Base-by-base conservation (phyloP, 495 filamentous ascomycete genomes). In the Hapsidospora chrysogenum region DNA sequence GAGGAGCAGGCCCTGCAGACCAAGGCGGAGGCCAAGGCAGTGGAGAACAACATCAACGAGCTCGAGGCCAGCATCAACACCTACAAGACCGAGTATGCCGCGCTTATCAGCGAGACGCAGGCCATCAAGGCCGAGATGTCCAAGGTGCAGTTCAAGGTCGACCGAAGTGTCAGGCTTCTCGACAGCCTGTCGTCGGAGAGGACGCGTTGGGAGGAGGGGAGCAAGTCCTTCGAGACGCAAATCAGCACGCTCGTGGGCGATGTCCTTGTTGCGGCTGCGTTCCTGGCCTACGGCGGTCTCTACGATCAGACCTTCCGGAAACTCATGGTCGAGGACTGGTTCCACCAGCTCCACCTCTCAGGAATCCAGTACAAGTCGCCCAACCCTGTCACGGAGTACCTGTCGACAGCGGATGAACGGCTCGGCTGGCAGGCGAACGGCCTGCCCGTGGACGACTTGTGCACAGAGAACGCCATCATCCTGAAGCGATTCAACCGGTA, bases 221-320 rank as follows among this genome's bases (percentile, higher is more conserved):
- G 92, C 71, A 89, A 76, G 59, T 94, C 86, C 1, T 99, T 99
- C 53, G 85, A 94, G 53, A 89, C 84, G 8, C 89, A 99, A 54
- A 94, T 99, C 50, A 76, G 79, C 57, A 99, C 89, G 2, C 76
- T 99, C 31, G 82, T 96, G 30, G 89, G 89, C 26, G 89, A 99
- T 48, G 85, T 94, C 22, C 61, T 99, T 42, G 76, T 96, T 23
- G 89, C 92, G 3, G 83, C 89, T 3, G 89, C 87, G 11, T 96
- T 96, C 67, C 64, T 99, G 37, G 89, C 89, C n/a, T 99, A 99
- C 57, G 80, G 80, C 51, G 89, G 89, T 58, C 79, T 93, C 36
- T 99, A 92, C 45, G 89, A 99, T 51, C 89, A 99, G 51, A 86
- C 89, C 44, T 93, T 92, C 72, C 78, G 89, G 28, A 95, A 94